Evolutionary conservation across 2,329 filamentous ascomycete genomes (phyloP).

Genomic region (Colletotrichum sp.): DNA sequence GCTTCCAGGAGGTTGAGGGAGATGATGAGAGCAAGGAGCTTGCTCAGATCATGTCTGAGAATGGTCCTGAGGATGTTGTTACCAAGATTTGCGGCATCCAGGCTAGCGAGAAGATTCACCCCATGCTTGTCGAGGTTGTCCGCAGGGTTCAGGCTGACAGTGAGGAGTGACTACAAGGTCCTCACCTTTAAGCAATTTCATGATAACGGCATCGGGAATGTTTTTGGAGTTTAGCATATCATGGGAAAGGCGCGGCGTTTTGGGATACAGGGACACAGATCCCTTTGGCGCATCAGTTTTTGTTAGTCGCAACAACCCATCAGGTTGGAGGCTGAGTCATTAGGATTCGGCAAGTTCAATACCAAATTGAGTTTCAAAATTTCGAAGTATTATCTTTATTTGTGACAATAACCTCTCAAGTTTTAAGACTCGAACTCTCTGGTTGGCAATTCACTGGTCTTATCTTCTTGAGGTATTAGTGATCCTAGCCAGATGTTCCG

Average conservation of each 20-base stretch:
- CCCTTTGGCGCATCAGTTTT: neutral
- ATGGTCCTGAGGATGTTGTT: constrained; percentile 76
- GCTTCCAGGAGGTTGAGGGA: constrained; percentile 92
- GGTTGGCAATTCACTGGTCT: too few species aligned
- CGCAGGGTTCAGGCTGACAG: constrained; percentile 79
- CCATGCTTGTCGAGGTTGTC: constrained; percentile 77
- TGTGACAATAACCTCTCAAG: too few species aligned
- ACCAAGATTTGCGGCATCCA: constrained; percentile 83
- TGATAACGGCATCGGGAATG: neutral
- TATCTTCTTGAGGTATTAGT: too few species aligned
- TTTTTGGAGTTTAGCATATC: constrained; percentile 15
- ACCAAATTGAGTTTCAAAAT: neutral
- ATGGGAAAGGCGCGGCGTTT: constrained; percentile 6
- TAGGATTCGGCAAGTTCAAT: neutral
- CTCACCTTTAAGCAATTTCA: constrained; percentile 5
- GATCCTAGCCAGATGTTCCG: too few species aligned
- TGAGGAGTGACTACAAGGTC: constrained; percentile 44
- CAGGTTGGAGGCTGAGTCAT: neutral
- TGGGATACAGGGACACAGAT: neutral
- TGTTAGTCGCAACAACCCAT: neutral
- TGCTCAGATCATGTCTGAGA: constrained; percentile 81
- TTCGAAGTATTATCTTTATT: fast-evolving
- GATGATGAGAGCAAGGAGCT: constrained; percentile 90
- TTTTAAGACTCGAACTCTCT: too few species aligned
- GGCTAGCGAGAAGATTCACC: constrained; percentile 76